These are phyloP conservation scores for Boeremia exigua DNA, from an alignment of 2,329 filamentous ascomycete species.

Conservation along the genomic window DNA sequence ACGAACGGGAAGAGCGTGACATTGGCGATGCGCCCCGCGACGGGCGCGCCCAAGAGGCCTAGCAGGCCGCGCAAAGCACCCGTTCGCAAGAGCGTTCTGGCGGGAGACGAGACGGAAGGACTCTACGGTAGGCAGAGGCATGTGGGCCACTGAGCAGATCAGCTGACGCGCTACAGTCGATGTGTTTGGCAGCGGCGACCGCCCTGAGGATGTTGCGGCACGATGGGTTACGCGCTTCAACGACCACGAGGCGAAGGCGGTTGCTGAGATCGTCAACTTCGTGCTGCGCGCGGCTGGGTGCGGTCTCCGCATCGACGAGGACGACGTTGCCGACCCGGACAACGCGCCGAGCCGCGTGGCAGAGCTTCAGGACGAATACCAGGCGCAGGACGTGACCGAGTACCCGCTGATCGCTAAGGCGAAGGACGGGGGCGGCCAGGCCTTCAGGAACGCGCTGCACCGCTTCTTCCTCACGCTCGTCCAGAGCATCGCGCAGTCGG, in stretches of 20 bases:
- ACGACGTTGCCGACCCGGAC: constrained; percentile 90
- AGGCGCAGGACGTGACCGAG: constrained; percentile 82
- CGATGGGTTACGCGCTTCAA: constrained; percentile 65
- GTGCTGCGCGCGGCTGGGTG: constrained; percentile 76
- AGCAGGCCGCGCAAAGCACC: constrained; percentile 57
- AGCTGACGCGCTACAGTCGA: constrained; percentile 54
- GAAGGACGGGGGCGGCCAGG: constrained; percentile 74
- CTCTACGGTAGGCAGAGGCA: constrained; percentile 58
- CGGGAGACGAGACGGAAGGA: constrained; percentile 58
- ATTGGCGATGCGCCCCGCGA: constrained; percentile 61
- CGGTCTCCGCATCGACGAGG: constrained; percentile 74
- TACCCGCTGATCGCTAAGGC: constrained; percentile 89
- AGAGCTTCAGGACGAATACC: constrained; percentile 88
- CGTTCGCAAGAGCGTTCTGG: constrained; percentile 58
- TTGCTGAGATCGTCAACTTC: constrained; percentile 67
- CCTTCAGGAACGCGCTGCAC: constrained; percentile 78
- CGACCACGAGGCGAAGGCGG: constrained; percentile 59
- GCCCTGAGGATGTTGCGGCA: constrained; percentile 62
- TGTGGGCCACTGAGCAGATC: background rate
- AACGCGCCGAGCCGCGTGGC: constrained; percentile 78
- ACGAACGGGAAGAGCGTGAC: constrained; percentile 58
- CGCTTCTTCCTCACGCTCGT: constrained; percentile 82
- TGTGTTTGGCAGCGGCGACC: constrained; percentile 63
- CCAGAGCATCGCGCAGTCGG: constrained; percentile 79
- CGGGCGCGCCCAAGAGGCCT: constrained; percentile 48